Evolutionary conservation across 805 yeast species (phyloP), one percentile per base, ranked within the genome.

Genomic region (Peterozyma toletana): DNA sequence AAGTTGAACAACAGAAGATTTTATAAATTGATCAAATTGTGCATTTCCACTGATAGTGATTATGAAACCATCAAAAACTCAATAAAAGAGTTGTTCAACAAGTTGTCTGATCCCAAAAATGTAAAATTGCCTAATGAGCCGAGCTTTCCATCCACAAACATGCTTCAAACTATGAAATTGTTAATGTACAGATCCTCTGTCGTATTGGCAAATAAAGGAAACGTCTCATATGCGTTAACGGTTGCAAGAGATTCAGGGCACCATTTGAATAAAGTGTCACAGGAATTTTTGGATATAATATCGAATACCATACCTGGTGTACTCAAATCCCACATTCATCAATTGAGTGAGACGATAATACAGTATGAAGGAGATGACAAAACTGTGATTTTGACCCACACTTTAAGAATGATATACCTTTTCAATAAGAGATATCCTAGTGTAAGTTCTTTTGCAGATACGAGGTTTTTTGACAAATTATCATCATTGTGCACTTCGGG

Each of bases 131-230:
- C 40, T 59, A 58, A n/a, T 45, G 51, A 30, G 10, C 15, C 45
- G 1, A 6, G 30, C 6, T 37, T 39, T 13, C 39, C 48, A 33
- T 50, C 59, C 2, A 54, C 56, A 9, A 46, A 45, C n/a, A 67
- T 83, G 66, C 66, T 71, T 2, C 62, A 69, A 1, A 73, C 76
- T 13, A 63, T 86, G 47, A 75, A 78, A 50, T 60, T 83, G 2
- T 54, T 88, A 21, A 53, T 85, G 33, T 80, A 77, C 51, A 69
- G 96, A 49, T 59, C 83, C 0, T 72, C 90, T 0, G 68, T 75
- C 30, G 59, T 83, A 3, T 55, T 82, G 17, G 83, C 73, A 60
- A 89, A 87, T 63, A 73, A 75, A 52, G 75, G 86, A 16, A 84
- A 78, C 53, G 67, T 87, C 15, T 60, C 73, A 0, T 67, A 75